Percentiles rank a stretch among this genome's conserved stretches.
phyloP scores from a whole-genome alignment of 2,329 filamentous ascomycete genomes.

The Penicillium janthinellum region DNA sequence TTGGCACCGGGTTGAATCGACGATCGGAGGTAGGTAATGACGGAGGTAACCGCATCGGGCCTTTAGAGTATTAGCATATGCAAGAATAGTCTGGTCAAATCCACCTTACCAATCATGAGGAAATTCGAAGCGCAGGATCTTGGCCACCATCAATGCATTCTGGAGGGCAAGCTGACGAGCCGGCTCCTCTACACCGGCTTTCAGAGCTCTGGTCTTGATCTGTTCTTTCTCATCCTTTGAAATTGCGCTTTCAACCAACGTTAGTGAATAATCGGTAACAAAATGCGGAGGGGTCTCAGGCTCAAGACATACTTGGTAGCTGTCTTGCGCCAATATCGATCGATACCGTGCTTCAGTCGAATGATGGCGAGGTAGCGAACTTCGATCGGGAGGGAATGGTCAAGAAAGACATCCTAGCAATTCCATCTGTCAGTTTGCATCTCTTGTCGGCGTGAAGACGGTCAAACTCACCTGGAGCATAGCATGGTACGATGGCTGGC shows the following conservation, averaged over 20 bases:
- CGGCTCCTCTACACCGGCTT: constrained; percentile 75
- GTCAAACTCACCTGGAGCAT: constrained; percentile 62
- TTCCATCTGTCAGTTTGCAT: not conserved
- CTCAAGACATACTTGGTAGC: constrained; percentile 61
- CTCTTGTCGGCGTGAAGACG: not conserved
- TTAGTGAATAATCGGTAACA: constrained; percentile 18
- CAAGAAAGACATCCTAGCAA: constrained; percentile 73
- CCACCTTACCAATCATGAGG: constrained; percentile 72
- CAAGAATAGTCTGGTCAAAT: not conserved
- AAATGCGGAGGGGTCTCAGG: not conserved
- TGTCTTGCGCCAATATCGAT: constrained; percentile 87
- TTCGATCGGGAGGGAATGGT: constrained; percentile 73
- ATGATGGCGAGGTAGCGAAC: constrained; percentile 89
- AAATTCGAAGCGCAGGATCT: constrained; percentile 86
- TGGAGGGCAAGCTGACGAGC: constrained; percentile 77
- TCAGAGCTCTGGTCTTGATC: constrained; percentile 74
- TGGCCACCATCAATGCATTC: constrained; percentile 84
- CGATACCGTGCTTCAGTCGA: constrained; percentile 94
- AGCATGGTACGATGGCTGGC: constrained; percentile 65
- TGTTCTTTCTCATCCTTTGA: constrained; percentile 70
- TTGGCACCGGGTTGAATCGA: constrained; percentile 57
- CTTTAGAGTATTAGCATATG: constrained; percentile 27
- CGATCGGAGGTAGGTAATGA: constrained; percentile 66
- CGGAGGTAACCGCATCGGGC: constrained; percentile 51
- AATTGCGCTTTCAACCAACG: constrained; percentile 53